Evolutionary conservation across 116 monocot genomes (phyloP).

Genomic region (Papilionanthe hybrid): DNA sequence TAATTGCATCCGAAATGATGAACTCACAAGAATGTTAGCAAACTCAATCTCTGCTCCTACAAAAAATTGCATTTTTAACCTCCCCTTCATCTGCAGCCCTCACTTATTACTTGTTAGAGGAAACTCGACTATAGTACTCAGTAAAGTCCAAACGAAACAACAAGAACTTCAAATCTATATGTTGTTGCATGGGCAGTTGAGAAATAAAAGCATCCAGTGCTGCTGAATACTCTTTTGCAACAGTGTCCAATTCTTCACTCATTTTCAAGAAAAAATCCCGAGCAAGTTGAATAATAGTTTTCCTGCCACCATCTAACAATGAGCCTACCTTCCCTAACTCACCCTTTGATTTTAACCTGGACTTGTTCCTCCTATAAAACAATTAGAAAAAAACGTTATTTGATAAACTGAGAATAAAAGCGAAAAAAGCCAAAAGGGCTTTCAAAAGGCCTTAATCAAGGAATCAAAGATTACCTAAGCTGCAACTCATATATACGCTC

Average conservation of each 20-base stretch:
- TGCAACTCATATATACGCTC: constrained; percentile 84
- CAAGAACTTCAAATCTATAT: constrained; percentile 96
- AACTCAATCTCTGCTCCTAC: not conserved
- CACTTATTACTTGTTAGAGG: constrained; percentile 13
- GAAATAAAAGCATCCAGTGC: constrained; percentile 81
- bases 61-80: not conserved
- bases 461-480: constrained; percentile 39
- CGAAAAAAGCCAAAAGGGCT: too few species aligned
- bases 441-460: not conserved
- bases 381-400: not conserved
- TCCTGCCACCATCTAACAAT: constrained; percentile 55
- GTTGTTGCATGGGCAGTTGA: constrained; percentile 83
- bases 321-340: constrained; percentile 24
- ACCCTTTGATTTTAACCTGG: constrained; percentile 43
- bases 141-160: constrained; percentile 93
- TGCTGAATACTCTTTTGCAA: constrained; percentile 77
- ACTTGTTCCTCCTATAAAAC: constrained; percentile 36
- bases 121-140: constrained; percentile 74
- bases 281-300: constrained; percentile 58
- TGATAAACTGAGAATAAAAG: not conserved
- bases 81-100: not conserved
- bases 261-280: constrained; percentile 63
- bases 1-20: not conserved
- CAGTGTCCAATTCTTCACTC: constrained; percentile 71
- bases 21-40: not conserved